Base-by-base conservation (phyloP, 768 basidiomycete species). In the Amanita phalloides region DNA sequence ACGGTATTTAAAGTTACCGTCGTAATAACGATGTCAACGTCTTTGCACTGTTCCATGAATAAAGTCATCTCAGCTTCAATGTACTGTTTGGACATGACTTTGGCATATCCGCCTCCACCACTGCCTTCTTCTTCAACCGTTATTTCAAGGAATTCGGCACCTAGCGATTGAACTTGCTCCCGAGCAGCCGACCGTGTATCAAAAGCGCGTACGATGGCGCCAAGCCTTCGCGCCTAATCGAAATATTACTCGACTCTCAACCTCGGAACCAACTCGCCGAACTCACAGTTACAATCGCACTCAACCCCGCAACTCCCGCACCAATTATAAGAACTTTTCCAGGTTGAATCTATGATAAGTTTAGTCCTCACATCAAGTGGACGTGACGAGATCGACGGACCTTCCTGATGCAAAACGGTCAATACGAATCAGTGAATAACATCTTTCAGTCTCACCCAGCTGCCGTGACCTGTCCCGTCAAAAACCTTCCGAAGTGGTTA, bases 391-490 rank as follows among this genome's bases (percentile, higher is more conserved):
- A 21, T 42, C 28, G 33, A 20, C 37, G 17, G 9, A 37, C 49
- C 23, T 46, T 21, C 17, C 32, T 54, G 4, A 48, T 39, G 37
- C 25, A 9, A 25, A 17, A 11, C 33, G 14, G 14, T 32, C 9
- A 44, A 42, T 13, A 3, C 37, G 55, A 50, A 49, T 67, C 70
- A 62, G 20, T 20, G 14, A 44, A 33, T 17, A 50, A n/a, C 37
- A 37, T 26, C 21, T 36, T 38, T n/a, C 33, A 30, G 43, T 73
- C 83, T 63, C 64, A 88, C 84, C 87, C 88, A 64, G 89, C 90
- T 53, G 90, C 90, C 5, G 90, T 93, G 50, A 90, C 88, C 65
- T 93, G 90, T 60, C 90, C 90, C 32, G 90, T 90, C 57, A 93
- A 72, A 69, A 90, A 92, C 58, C 90, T 74, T 60, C 90, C 90